Conservation (phyloP, 306 rosid genomes). For the Argentina anserina region DNA sequence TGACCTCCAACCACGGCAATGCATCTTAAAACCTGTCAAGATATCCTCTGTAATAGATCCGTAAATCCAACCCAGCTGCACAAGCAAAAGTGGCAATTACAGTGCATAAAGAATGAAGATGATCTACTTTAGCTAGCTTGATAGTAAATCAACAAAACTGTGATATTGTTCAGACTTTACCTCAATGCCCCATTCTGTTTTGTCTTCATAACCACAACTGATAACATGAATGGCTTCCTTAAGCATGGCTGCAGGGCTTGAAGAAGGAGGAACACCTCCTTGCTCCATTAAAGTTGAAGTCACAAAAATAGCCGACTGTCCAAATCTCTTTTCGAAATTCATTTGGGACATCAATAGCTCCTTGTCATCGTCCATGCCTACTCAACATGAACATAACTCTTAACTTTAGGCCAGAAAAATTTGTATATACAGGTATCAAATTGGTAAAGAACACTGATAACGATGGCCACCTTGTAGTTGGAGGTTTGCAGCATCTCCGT, state of each 20-base stretch:
- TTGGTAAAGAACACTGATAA: neutral
- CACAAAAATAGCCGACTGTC: slow-evolving; percentile 89
- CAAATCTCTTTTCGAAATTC: slow-evolving; percentile 88
- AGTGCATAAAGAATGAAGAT: neutral
- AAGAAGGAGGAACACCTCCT: slow-evolving; percentile 79
- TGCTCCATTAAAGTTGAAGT: slow-evolving; percentile 88
- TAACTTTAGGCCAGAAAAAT: neutral
- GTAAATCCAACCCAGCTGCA: slow-evolving; percentile 95
- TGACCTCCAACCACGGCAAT: slow-evolving; percentile 99
- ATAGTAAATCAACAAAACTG: neutral
- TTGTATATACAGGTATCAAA: neutral
- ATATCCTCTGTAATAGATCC: slow-evolving; percentile 97
- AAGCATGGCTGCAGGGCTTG: slow-evolving; percentile 71
- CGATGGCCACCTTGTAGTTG: slow-evolving; percentile 25
- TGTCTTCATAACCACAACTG: slow-evolving; percentile 91
- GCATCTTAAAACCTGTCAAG: slow-evolving; percentile 95
- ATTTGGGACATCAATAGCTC: slow-evolving; percentile 83
- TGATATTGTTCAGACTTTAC: slow-evolving; percentile 33
- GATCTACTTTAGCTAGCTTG: neutral
- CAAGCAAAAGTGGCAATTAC: slow-evolving; percentile 12
- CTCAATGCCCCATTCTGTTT: slow-evolving; percentile 96
- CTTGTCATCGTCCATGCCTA: slow-evolving; percentile 72
- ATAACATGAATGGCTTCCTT: slow-evolving; percentile 95
- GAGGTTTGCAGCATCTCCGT: slow-evolving; percentile 57
- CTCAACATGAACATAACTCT: slow-evolving; percentile 2